Conservation (phyloP, 305 asterid species). For the Fraxinus velutina region DNA sequence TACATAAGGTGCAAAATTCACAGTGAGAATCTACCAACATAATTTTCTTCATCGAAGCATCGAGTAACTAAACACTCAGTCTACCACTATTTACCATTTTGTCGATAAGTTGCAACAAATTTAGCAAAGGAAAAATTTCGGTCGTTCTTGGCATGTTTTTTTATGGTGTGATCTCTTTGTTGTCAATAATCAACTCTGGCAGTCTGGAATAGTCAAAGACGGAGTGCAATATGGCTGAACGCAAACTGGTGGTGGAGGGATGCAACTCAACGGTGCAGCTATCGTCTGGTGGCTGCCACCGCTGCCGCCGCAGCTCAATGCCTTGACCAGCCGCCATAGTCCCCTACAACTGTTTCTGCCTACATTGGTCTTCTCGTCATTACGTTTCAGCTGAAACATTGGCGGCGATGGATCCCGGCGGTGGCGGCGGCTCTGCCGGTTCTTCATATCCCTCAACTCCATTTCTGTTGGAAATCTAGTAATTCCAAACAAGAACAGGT, state of each 20-base stretch:
- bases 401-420: conserved; percentile 23
- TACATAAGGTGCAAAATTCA: not conserved
- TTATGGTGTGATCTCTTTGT: not conserved
- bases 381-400: conserved; percentile 6
- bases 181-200: not conserved
- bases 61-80: not conserved
- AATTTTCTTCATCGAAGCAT: not conserved
- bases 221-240: not conserved
- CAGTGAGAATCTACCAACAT: not conserved
- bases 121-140: not conserved
- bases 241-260: not conserved
- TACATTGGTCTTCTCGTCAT: conserved; percentile 6
- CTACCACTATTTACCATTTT: not conserved
- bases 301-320: conserved; percentile 48
- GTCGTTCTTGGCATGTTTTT: not conserved
- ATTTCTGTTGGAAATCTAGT: conserved; percentile 40
- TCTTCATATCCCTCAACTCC: conserved; percentile 47
- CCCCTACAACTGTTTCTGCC: conserved; percentile 24
- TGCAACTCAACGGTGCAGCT: conserved; percentile 18
- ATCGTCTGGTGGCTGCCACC: conserved; percentile 23
- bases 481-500: conserved; percentile 45
- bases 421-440: conserved; percentile 42
- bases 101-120: not conserved
- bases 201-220: not conserved
- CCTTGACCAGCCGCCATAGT: conserved; percentile 50